These are phyloP conservation scores for Aspergillus tubingensis DNA, from an alignment of 2,329 filamentous ascomycete species.

Conservation along the genomic window DNA sequence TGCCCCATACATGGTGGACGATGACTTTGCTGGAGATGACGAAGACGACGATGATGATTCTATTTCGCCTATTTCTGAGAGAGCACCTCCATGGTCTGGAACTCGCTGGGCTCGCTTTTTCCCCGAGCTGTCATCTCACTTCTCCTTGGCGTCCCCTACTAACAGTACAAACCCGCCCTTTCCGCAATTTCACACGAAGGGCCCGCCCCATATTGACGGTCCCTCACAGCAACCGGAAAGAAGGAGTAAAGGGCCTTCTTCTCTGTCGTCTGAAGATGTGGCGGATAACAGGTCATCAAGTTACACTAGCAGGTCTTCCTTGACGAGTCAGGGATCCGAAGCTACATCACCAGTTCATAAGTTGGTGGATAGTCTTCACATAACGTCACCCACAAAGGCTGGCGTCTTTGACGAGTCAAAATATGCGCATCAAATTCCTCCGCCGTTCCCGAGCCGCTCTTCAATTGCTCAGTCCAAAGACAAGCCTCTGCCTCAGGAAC, in stretches of 20 bases:
- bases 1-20: not conserved
- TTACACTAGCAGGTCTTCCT: slow-evolving; percentile 38
- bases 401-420: slow-evolving; percentile 39
- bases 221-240: not conserved
- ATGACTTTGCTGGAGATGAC: slow-evolving; percentile 10
- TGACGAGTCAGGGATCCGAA: slow-evolving; percentile 36
- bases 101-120: slow-evolving; percentile 31
- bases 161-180: slow-evolving; percentile 15
- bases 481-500: slow-evolving; percentile 45
- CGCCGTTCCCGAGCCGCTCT: slow-evolving; percentile 16
- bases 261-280: slow-evolving; percentile 27
- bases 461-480: slow-evolving; percentile 35
- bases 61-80: slow-evolving; percentile 30
- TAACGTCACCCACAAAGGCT: slow-evolving; percentile 25
- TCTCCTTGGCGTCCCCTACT: slow-evolving; percentile 28
- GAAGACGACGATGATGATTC: slow-evolving; percentile 14
- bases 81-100: slow-evolving; percentile 20
- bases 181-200: slow-evolving; percentile 1
- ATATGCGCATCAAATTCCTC: slow-evolving; percentile 18
- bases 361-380: slow-evolving; percentile 28
- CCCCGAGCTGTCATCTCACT: slow-evolving; percentile 32
- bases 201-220: not conserved
- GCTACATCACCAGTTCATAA: slow-evolving; percentile 19
- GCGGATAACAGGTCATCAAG: slow-evolving; percentile 37
- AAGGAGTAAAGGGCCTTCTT: slow-evolving; percentile 13